A percentile compares a stretch with the other conserved stretches of the same genome.
Conservation (phyloP, 345 rosid genomes). For the Corchorus capsularis region DNA sequence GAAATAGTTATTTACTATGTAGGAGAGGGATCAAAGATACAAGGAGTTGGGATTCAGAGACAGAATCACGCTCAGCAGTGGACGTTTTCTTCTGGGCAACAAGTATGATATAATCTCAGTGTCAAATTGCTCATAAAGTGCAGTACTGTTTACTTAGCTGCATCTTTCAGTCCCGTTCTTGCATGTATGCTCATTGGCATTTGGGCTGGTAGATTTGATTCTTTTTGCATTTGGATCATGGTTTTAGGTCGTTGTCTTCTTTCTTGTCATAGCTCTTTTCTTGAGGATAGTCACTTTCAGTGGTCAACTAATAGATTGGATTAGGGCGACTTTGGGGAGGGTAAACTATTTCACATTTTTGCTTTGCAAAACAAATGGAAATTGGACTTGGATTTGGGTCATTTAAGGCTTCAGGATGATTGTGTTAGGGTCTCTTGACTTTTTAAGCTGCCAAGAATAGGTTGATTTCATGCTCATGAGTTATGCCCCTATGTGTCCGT, state of each 20-base stretch:
- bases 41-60: slow-evolving; percentile 97
- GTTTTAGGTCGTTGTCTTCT: neutral
- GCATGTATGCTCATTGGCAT: neutral
- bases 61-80: slow-evolving; percentile 89
- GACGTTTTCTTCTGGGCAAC: slow-evolving; percentile 91
- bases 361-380: neutral
- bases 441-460: neutral
- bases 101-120: slow-evolving; percentile 50
- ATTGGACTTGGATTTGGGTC: neutral
- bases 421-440: neutral
- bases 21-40: slow-evolving; percentile 97
- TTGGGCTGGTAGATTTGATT: neutral
- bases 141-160: neutral
- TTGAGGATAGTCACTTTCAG: neutral
- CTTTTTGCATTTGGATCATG: neutral
- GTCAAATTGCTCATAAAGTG: neutral
- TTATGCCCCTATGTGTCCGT: too few species aligned
- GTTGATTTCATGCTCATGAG: neutral
- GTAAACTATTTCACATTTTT: neutral
- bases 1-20: slow-evolving; percentile 19
- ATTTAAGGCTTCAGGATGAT: neutral
- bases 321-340: neutral
- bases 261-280: neutral
- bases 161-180: neutral
- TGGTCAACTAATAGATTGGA: neutral